These are phyloP conservation scores for Pseudopithomyces maydicus DNA, from an alignment of 2,329 filamentous ascomycete genomes.

Conservation along the genomic window DNA sequence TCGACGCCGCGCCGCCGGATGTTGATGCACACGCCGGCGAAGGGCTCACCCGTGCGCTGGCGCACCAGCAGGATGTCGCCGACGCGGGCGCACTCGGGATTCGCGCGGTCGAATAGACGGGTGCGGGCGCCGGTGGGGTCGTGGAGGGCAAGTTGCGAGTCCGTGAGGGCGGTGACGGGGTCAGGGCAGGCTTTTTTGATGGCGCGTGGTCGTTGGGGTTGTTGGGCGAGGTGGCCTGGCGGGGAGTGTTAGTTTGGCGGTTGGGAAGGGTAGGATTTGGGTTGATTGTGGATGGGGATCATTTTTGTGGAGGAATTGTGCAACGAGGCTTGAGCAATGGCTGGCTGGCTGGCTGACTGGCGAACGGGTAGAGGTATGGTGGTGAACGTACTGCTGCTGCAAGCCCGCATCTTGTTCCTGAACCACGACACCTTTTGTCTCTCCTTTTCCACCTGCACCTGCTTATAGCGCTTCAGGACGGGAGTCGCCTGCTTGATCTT, in stretches of 20 bases:
- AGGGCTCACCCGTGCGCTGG: constrained; percentile 83
- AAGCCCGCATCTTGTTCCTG: neutral
- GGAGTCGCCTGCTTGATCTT: neutral
- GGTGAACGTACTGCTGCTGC: constrained; percentile 5
- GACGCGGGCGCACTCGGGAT: constrained; percentile 77
- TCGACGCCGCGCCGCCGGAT: constrained; percentile 86
- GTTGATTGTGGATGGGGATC: neutral
- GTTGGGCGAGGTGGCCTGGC: constrained; percentile 1
- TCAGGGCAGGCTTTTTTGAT: constrained; percentile 64
- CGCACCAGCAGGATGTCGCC: constrained; percentile 93
- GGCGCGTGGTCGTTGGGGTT: constrained; percentile 55
- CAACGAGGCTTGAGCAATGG: neutral
- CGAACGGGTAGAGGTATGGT: no score
- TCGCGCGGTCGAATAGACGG: constrained; percentile 77
- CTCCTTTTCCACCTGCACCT: constrained; percentile 1
- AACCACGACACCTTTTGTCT: neutral
- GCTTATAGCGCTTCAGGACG: neutral
- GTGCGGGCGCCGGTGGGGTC: constrained; percentile 85
- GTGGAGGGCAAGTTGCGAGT: constrained; percentile 72
- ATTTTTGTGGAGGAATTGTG: neutral
- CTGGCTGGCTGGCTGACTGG: neutral
- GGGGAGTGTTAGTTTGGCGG: constrained; percentile 9
- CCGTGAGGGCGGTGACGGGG: constrained; percentile 70
- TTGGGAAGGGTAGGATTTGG: neutral
- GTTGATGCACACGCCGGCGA: constrained; percentile 84